phyloP scores from a whole-genome alignment of 192 early-diverging fungal genomes.

The Mycoemilia scoparia region DNA sequence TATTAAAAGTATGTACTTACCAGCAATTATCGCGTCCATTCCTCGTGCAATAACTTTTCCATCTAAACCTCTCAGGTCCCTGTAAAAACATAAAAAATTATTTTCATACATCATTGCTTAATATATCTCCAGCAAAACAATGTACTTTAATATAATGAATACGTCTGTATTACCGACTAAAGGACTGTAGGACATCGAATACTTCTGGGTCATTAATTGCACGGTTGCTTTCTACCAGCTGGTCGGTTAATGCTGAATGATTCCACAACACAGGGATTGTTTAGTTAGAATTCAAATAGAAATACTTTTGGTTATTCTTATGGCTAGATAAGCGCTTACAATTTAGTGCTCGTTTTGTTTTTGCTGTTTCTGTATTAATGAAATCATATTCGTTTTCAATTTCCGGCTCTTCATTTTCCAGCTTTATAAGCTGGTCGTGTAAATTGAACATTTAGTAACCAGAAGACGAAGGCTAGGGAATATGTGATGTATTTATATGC shows the following conservation, averaged over 20 bases:
- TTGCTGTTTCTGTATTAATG: conserved; percentile 11
- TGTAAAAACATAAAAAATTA: conserved; percentile 1
- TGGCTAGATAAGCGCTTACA: background rate
- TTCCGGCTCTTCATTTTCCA: conserved; percentile 34
- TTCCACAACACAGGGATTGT: conserved; percentile 1
- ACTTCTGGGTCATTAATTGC: conserved; percentile 13
- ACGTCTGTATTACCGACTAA: background rate
- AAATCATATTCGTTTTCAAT: conserved; percentile 21
- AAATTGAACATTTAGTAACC: conserved; percentile 24
- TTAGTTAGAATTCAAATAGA: background rate
- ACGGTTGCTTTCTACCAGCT: conserved; percentile 20
- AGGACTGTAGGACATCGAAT: conserved; percentile 15
- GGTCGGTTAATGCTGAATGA: conserved; percentile 20
- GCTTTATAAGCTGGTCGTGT: conserved; percentile 37
- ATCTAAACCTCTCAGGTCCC: conserved; percentile 24
- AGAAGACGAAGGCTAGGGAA: background rate
- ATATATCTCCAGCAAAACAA: background rate
- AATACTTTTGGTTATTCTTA: too few relatives aligned
- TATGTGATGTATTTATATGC: too few relatives aligned
- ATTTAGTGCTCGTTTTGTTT: conserved; percentile 30
- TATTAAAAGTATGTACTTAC: conserved; percentile 18
- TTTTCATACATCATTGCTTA: background rate
- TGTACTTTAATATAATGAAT: background rate
- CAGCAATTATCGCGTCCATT: conserved; percentile 52
- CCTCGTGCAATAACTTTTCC: conserved; percentile 33